Base-by-base conservation (phyloP, 305 asterid genomes). In the Nicotiana rustica region DNA sequence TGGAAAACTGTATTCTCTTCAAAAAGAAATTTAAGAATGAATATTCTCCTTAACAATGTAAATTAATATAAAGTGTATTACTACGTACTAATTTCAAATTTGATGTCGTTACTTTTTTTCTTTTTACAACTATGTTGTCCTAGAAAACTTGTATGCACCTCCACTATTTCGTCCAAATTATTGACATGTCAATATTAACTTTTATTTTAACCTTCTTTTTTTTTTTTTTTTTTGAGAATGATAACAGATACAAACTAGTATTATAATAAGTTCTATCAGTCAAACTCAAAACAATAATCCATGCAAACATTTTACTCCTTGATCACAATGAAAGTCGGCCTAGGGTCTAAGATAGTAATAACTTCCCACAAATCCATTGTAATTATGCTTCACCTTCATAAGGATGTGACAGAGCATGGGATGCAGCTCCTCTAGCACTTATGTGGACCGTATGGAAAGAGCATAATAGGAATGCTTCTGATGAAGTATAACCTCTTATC, bases 31-130 rank as follows among this genome's bases (percentile, higher is more conserved):
- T 44, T 44, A 44, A 44, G 3, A 44, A 44, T 44, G 12, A 44
- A 44, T 44, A 9, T 44, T 44, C 80, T 29, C 80, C 65, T 76
- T 29, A 17, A 76, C 49, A 55, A 55, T 76, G 49, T 55, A 9
- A 21, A 76, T 55, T 55, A 75, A 49, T 55, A 76, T 29, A 76
- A 76, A 31, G 80, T 29, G 65, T 76, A 76, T 66, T 8, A 76
- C 52, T 56, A n/a, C 4, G 6, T 29, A 55, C 31, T 52, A 49
- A 52, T 55, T 76, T 76, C 52, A 31, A 76, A 55, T 21, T 49
- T 56, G 55, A 52, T 75, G 29, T 29, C 25, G 55, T 25, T 25
- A 75, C 55, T 25, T 29, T 75, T 10, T 75, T 19, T 71, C 29
- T 19, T 25, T 12, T 44, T 38, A 75, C 25, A 55, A 75, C 44